Evolutionary conservation across 2,329 filamentous ascomycete genomes (phyloP).

Genomic region (Camptophora hylomeconis): DNA sequence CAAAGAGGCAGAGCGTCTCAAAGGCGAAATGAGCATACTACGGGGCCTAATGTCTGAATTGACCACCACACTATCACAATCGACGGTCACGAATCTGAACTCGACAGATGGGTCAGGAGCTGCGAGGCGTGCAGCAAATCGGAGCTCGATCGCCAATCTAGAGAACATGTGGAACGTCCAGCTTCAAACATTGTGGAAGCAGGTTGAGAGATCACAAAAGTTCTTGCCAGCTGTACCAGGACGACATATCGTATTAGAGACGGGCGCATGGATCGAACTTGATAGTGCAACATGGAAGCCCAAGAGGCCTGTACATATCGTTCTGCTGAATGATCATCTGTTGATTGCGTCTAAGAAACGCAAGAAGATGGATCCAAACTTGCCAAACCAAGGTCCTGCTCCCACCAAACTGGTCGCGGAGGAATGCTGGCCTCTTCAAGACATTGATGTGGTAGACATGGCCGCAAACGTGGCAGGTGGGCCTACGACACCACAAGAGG

Average conservation of each 20-base stretch:
- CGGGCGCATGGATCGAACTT: slow-evolving; percentile 85
- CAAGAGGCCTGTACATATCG: slow-evolving; percentile 74
- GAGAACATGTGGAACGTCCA: slow-evolving; percentile 57
- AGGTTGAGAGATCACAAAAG: slow-evolving; percentile 94
- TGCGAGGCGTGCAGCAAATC: slow-evolving; percentile 53
- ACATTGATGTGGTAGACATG: slow-evolving; percentile 87
- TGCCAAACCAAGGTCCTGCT: slow-evolving; percentile 31
- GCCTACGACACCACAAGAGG: slow-evolving; percentile 29
- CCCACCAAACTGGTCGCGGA: slow-evolving; percentile 75
- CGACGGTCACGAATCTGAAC: slow-evolving; percentile 18
- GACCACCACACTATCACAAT: slow-evolving; percentile 50
- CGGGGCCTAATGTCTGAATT: slow-evolving; percentile 86
- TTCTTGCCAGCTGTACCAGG: slow-evolving; percentile 82
- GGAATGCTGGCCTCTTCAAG: slow-evolving; percentile 83
- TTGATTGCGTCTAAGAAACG: slow-evolving; percentile 87
- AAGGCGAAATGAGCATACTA: slow-evolving; percentile 85
- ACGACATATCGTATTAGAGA: slow-evolving; percentile 89
- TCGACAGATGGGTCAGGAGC: slow-evolving; percentile 43
- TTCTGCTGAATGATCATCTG: slow-evolving; percentile 87
- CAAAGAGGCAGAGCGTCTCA: slow-evolving; percentile 96
- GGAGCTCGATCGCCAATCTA: slow-evolving; percentile 72
- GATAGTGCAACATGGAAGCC: slow-evolving; percentile 97
- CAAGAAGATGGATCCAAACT: slow-evolving; percentile 60
- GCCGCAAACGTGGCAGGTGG: slow-evolving; percentile 36
- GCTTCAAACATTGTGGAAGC: slow-evolving; percentile 78